Base-by-base conservation (phyloP, 768 basidiomycete species). In the Kwoniella heveanensis region DNA sequence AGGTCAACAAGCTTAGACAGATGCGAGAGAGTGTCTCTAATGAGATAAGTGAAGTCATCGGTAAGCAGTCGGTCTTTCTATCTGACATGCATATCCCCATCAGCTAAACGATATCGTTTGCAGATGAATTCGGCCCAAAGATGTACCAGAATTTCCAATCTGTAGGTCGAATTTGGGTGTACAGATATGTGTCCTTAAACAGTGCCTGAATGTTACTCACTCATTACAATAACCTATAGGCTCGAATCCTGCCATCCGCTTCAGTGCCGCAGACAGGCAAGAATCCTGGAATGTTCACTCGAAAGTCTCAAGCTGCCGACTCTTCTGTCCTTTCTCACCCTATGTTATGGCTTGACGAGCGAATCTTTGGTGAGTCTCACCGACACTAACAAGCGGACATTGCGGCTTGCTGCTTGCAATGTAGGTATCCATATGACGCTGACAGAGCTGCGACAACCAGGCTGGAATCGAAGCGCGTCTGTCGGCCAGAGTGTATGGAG, bases 321-420 rank as follows among this genome's bases (percentile, higher is more conserved):
- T 79, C 74, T 6, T 70, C 71, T 13, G 85, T 91, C 27, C 84
- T 94, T 32, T 89, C 87, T 15, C 92, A 96, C 80, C 92, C 92
- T 0, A 92, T 95, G 89, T 88, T 89, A 15, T 95, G 92, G 92
- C 85, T 95, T 17, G 92, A 96, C 78, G 93, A 95, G 80, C 87
- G 90, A 8, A 84, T 96, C 25, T 96, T 95, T 76, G 93, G 92
- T 64, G 65, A 69, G 74, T 68, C 37, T 29, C 54, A 15, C 12
- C 25, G 19, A 21, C 24, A 29, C 27, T n/a, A 26, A 19, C 22
- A 17, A 13, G 54, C 2, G 32, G 24, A 44, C 29, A 37, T n/a
- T n/a, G n/a, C n/a, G n/a, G n/a, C n/a, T n/a, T n/a, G n/a, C n/a
- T n/a, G n/a, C n/a, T n/a, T n/a, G n/a, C n/a, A n/a, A n/a, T n/a